Evolutionary conservation across 495 filamentous ascomycete species (phyloP), one percentile per base, ranked within the genome.

Genomic region (Letharia lupina): DNA sequence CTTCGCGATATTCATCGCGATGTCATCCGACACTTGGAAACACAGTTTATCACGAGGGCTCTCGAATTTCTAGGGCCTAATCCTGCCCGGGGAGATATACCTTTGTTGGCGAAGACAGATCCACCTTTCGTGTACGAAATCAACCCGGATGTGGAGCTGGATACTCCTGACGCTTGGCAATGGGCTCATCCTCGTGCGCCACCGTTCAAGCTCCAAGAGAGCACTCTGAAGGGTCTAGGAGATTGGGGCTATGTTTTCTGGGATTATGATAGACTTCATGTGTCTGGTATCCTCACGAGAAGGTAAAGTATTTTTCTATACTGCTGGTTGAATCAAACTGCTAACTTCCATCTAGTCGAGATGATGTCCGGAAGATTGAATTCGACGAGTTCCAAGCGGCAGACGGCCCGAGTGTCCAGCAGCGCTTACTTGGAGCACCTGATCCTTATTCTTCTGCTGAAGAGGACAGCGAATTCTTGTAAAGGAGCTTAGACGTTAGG

Each of bases 161-260:
- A 61, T 28, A 61, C 33, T 42, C 59, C 59, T 16, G 59, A 40
- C 41, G 64, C 50, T 4, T 65, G n/a, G 31, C 63, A 47, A 28
- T 65, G 64, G 64, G 64, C 56, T 7, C 5, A 65, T 65, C 20
- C 37, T 6, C 15, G n/a, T 9, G 31, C 37, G 7, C 18, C 41
- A 23, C 52, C 56, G 0, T 2, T 10, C 0, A 8, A 33, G 0
- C 40, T 39, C 35, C 31, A 7, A 0, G 50, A 56, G 0, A 5
- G 2, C 2, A 0, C 4, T 20, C 3, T 35, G 18, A 65, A 65
- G 18, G 64, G 64, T 31, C 40, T 60, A 0, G 41, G 64, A 35
- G 64, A 65, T 60, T 59, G 64, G 64, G 64, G 64, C 1, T 65
- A 37, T 40, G 54, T 65, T 7, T 65, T 65, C 39, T 65, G 64